These are phyloP conservation scores for Fusarium sp. DNA, from an alignment of 2,329 filamentous ascomycete genomes.

Conservation along the genomic window DNA sequence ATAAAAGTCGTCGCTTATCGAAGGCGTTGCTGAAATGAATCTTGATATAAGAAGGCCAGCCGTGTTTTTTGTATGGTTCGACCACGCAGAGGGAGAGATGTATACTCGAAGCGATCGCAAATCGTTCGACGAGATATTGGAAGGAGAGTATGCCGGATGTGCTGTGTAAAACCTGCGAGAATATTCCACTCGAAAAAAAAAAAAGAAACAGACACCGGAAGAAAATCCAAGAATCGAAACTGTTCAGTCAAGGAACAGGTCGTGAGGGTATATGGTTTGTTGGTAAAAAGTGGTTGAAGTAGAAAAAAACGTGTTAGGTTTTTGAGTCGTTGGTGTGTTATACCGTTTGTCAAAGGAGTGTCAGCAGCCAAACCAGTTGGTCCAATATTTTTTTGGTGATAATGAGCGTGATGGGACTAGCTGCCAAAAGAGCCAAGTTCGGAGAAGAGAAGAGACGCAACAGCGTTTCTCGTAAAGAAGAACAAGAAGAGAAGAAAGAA, in stretches of 20 bases:
- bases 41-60: constrained; percentile 12
- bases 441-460: constrained; percentile 47
- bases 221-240: constrained; percentile 12
- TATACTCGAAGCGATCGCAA: constrained; percentile 31
- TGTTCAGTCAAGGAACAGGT: constrained; percentile 22
- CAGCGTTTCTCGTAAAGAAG: constrained; percentile 41
- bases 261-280: constrained; percentile 7
- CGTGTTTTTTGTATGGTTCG: not conserved
- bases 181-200: constrained; percentile 43
- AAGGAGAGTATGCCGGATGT: constrained; percentile 30
- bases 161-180: constrained; percentile 41
- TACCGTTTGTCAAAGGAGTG: constrained; percentile 58
- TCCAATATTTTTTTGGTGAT: constrained; percentile 46
- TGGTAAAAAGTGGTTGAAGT: constrained; percentile 1
- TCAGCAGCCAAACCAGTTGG: constrained; percentile 71
- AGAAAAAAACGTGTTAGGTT: constrained; percentile 26
- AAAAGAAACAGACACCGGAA: constrained; percentile 38
- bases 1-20: constrained; percentile 32
- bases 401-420: constrained; percentile 48
- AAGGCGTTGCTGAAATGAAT: constrained; percentile 34
- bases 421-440: constrained; percentile 53
- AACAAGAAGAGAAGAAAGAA: constrained; percentile 42
- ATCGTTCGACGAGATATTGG: constrained; percentile 23
- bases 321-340: not conserved
- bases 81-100: constrained; percentile 16